Conservation (phyloP, 2,329 filamentous ascomycete genomes). For the Thelonectria rubi region DNA sequence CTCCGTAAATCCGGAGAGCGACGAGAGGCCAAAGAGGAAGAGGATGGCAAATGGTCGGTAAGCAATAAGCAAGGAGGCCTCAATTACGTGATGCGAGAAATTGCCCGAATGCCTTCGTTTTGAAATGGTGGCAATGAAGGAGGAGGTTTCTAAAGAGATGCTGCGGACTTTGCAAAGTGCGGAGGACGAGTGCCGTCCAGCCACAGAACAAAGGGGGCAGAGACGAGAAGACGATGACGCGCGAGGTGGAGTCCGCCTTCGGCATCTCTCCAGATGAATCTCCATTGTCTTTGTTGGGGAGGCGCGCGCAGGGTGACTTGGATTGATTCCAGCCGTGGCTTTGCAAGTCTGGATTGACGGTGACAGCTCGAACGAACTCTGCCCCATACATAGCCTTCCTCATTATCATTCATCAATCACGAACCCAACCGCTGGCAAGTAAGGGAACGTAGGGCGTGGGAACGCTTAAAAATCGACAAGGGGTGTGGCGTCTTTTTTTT, state of each 20-base stretch:
- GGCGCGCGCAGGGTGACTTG: too few relatives aligned
- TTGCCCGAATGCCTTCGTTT: too few relatives aligned
- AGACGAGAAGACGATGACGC: slow-evolving; percentile 4
- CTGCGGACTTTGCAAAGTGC: too few relatives aligned
- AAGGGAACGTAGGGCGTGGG: not conserved
- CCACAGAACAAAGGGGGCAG: not conserved
- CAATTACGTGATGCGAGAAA: slow-evolving; percentile 4
- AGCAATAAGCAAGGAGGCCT: not conserved
- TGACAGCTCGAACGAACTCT: too few relatives aligned
- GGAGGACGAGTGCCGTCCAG: too few relatives aligned
- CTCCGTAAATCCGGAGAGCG: slow-evolving; percentile 2
- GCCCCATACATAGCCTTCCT: too few relatives aligned
- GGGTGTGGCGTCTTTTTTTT: not conserved
- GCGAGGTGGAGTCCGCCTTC: not conserved
- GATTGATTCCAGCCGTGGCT: too few relatives aligned
- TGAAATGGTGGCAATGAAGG: not conserved
- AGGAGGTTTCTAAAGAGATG: not conserved
- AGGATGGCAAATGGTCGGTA: not conserved
- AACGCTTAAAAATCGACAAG: not conserved
- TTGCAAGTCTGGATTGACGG: too few relatives aligned
- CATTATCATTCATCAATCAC: not conserved
- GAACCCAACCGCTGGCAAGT: not conserved
- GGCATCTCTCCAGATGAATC: not conserved
- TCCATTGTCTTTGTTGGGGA: too few relatives aligned
- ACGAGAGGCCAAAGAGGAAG: not conserved